These are phyloP conservation scores for Cryptococcus floricola DNA, from an alignment of 1,284 basidiomycete genomes.

Conservation along the genomic window DNA sequence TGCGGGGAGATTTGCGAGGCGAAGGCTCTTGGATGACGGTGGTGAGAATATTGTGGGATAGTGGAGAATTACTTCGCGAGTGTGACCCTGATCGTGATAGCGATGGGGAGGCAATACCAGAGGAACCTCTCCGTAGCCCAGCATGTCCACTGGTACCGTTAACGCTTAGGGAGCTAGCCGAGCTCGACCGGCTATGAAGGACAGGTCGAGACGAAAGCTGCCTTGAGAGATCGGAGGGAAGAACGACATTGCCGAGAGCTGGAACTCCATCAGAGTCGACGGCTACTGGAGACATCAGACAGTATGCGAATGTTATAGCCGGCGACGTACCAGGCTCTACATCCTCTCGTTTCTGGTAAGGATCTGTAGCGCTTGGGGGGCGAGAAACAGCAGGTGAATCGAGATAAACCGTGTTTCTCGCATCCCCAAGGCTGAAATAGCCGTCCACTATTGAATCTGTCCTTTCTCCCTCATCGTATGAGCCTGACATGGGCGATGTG, in stretches of 20 bases:
- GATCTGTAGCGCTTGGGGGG: too few species aligned
- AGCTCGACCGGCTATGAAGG: slow-evolving; percentile 3
- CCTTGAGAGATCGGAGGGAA: neutral
- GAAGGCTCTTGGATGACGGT: slow-evolving; percentile 4
- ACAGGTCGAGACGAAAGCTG: neutral
- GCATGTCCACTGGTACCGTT: neutral
- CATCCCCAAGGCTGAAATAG: neutral
- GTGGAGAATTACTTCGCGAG: neutral
- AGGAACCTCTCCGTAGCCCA: neutral
- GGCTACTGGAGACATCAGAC: neutral
- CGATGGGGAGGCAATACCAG: neutral
- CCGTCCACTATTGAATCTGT: too few species aligned
- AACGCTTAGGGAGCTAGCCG: slow-evolving; percentile 4
- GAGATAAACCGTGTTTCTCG: neutral
- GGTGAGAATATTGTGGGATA: neutral
- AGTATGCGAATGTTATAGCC: neutral
- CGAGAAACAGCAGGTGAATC: too few species aligned
- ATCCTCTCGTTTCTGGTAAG: neutral
- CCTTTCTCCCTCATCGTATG: too few species aligned
- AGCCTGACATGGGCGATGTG: too few species aligned
- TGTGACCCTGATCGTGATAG: neutral
- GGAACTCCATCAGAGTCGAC: neutral
- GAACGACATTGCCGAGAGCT: neutral
- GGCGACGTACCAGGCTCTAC: neutral
- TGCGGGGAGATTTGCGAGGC: slow-evolving; percentile 13